phyloP scores from a whole-genome alignment of 768 basidiomycete species.

The Vararia minispora region DNA sequence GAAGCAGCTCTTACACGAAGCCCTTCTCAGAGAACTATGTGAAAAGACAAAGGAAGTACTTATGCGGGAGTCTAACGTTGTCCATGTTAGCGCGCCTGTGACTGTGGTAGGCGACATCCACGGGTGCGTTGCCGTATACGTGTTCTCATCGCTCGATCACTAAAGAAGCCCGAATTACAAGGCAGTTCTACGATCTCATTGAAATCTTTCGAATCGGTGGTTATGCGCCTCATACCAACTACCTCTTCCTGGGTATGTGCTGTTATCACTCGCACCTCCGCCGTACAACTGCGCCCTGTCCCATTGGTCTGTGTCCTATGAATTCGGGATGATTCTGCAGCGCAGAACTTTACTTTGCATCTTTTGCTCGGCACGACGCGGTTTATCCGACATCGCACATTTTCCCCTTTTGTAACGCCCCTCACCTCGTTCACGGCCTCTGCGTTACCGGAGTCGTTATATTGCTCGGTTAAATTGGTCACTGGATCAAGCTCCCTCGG shows the following conservation, averaged over 20 bases:
- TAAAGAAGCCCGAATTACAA: too few species aligned
- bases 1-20: conserved; percentile 92
- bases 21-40: conserved; percentile 94
- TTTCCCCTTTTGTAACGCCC: too few species aligned
- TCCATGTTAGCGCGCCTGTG: conserved; percentile 92
- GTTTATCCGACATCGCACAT: too few species aligned
- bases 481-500: too few species aligned
- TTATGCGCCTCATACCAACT: conserved; percentile 93
- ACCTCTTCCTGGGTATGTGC: conserved; percentile 84
- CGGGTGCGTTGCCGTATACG: conserved; percentile 71
- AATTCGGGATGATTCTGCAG: too few species aligned
- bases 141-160: conserved; percentile 24
- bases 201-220: conserved; percentile 99
- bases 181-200: conserved; percentile 98
- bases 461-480: too few species aligned
- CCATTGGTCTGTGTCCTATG: too few species aligned
- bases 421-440: too few species aligned
- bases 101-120: conserved; percentile 99
- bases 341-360: too few species aligned
- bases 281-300: too few species aligned
- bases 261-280: neutral
- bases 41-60: conserved; percentile 99
- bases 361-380: too few species aligned
- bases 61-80: conserved; percentile 98
- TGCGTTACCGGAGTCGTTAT: too few species aligned